A percentile compares a stretch with the other conserved stretches of the same genome.
Conservation (phyloP, 2,329 filamentous ascomycete genomes). For the Pseudovirgaria hyperparasitica region DNA sequence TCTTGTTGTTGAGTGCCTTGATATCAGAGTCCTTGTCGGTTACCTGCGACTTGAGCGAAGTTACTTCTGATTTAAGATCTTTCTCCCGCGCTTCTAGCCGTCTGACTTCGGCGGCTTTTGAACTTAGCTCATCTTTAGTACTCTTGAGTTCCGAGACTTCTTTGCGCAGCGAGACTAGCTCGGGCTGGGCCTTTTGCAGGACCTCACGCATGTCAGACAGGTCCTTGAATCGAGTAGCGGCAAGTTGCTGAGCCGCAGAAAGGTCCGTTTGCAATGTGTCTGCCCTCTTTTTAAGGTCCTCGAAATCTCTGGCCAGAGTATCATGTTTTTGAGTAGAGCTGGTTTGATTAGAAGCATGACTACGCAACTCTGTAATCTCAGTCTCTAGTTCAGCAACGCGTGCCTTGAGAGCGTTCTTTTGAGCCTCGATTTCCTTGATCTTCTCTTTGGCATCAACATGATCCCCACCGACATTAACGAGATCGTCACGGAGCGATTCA, state of each 20-base stretch:
- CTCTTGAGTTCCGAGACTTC: constrained; percentile 65
- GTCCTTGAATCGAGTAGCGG: constrained; percentile 79
- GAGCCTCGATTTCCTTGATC: constrained; percentile 53
- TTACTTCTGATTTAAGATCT: constrained; percentile 64
- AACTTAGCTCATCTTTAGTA: constrained; percentile 60
- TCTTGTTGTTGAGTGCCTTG: constrained; percentile 63
- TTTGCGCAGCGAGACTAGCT: constrained; percentile 64
- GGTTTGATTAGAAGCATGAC: constrained; percentile 32
- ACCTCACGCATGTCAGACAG: constrained; percentile 67
- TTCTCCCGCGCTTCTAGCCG: constrained; percentile 72
- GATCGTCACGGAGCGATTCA: constrained; percentile 66
- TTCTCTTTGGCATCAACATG: constrained; percentile 73
- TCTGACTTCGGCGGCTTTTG: constrained; percentile 50
- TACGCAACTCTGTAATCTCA: constrained; percentile 48
- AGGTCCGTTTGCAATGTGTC: constrained; percentile 68
- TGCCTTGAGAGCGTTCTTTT: constrained; percentile 53
- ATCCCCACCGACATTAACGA: constrained; percentile 68
- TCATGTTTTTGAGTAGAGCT: constrained; percentile 40
- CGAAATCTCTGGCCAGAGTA: constrained; percentile 50
- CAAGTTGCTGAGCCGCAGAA: constrained; percentile 72
- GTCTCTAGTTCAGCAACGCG: constrained; percentile 57
- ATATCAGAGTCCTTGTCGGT: constrained; percentile 68
- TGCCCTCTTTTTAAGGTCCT: constrained; percentile 59
- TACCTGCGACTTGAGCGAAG: constrained; percentile 54
- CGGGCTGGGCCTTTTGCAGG: constrained; percentile 73